Conservation (phyloP, 805 yeast genomes). For the Lipomyces lipofer region DNA sequence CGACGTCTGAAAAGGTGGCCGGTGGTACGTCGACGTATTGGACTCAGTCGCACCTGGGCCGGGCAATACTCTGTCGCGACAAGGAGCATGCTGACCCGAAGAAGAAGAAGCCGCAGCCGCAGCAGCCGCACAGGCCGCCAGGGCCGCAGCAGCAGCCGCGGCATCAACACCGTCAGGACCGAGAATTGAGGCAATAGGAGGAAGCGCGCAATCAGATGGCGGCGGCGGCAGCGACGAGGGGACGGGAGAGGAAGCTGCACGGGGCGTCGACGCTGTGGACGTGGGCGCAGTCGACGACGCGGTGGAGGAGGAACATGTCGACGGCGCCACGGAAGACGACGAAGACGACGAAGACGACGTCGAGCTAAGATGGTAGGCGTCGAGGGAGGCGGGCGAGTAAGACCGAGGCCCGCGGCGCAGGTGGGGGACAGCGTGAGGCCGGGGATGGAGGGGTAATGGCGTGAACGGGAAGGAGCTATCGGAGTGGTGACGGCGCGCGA, state of each 20-base stretch:
- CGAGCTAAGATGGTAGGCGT: slow-evolving; percentile 20
- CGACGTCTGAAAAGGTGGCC: neutral
- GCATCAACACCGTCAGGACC: neutral
- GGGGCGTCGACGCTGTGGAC: slow-evolving; percentile 1
- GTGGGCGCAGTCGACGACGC: neutral
- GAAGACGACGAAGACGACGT: slow-evolving; percentile 11
- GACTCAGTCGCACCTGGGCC: neutral
- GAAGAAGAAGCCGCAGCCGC: neutral
- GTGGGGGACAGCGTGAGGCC: neutral
- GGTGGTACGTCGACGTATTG: neutral
- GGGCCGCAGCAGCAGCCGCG: neutral
- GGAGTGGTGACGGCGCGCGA: neutral
- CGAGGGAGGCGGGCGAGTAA: slow-evolving; percentile 23
- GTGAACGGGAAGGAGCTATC: neutral
- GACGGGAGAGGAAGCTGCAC: neutral
- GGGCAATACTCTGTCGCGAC: neutral
- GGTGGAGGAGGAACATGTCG: neutral
- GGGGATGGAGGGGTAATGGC: neutral
- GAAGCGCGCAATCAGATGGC: slow-evolving; percentile 1
- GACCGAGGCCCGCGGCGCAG: slow-evolving; percentile 5
- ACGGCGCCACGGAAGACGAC: neutral
- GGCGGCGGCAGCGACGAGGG: neutral
- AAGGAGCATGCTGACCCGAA: neutral
- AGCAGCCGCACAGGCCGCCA: neutral
- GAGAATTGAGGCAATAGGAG: slow-evolving; percentile 6